Base-by-base conservation (phyloP, 2,329 filamentous ascomycete species). In the Fusarium proliferatum region DNA sequence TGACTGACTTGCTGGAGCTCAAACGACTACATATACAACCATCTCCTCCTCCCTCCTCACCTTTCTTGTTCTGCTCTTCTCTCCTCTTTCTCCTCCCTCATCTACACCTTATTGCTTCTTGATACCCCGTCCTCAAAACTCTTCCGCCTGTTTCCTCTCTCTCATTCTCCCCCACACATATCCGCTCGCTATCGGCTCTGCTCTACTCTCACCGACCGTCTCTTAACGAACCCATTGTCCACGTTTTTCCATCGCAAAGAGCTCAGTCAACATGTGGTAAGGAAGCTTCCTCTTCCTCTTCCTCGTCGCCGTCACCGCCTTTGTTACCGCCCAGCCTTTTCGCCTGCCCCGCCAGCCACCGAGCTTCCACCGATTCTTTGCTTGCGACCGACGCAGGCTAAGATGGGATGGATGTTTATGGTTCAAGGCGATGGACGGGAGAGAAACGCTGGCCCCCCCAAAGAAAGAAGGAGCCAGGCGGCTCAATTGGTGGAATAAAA, bases 181-280 rank as follows among this genome's bases (percentile, higher is more conserved):
- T 69, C 69, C 75, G 66, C 71, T 69, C 72, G 70, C 73, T 73
- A 66, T 76, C 45, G 58, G 69, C 65, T 61, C 56, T 55, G 63
- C 67, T 61, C 61, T 58, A 49, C 70, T 73, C 70, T 63, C 61
- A 61, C 62, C 73, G 66, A 74, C 68, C 68, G 64, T 61, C 65
- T 59, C 67, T 56, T 39, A 66, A 48, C 71, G 67, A 73, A 70
- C 66, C 59, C 53, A 66, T 66, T 71, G 51, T 60, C 57, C 51
- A 67, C 71, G 56, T 68, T 64, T 67, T 60, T 56, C 49, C 56
- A 55, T 57, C 59, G 48, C 53, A 70, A 71, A 73, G 61, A 72
- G 58, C 62, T 74, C 77, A 75, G 74, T 74, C 73, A 79, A 71
- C 61, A 79, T 79, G 77, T 79, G 77, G 77, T 79, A 79, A 77